Evolutionary conservation across 371 early-diverging fungal species (phyloP).

Genomic region (Syncephalastrum sp.): DNA sequence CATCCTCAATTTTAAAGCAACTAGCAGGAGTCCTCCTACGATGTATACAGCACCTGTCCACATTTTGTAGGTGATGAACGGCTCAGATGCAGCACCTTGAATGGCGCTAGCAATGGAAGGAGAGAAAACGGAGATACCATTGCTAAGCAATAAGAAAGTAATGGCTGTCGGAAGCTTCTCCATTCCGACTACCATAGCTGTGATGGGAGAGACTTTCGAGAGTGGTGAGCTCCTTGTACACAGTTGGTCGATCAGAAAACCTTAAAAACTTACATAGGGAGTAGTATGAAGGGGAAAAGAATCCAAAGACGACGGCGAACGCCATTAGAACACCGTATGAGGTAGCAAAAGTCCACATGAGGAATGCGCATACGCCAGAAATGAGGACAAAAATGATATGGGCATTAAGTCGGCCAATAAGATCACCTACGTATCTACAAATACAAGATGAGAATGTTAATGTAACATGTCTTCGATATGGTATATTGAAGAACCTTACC

Average conservation of each 20-base stretch:
- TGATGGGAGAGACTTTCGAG: constrained; percentile 23
- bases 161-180: constrained; percentile 33
- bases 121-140: constrained; percentile 25
- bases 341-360: constrained; percentile 32
- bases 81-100: constrained; percentile 10
- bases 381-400: constrained; percentile 4
- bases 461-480: neutral
- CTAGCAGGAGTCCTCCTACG: constrained; percentile 23
- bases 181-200: constrained; percentile 30
- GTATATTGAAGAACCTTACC: constrained; percentile 13
- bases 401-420: constrained; percentile 13
- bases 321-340: constrained; percentile 20
- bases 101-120: constrained; percentile 34
- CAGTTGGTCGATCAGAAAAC: too few relatives aligned
- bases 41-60: constrained; percentile 35
- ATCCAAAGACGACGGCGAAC: constrained; percentile 22
- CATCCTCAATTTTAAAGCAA: constrained; percentile 26
- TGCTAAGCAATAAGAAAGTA: constrained; percentile 27
- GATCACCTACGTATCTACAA: constrained; percentile 7
- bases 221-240: neutral
- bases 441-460: too few relatives aligned
- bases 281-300: constrained; percentile 19
- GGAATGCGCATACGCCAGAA: constrained; percentile 3
- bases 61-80: constrained; percentile 32
- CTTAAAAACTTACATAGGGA: constrained; percentile 7